Evolutionary conservation across 2,329 filamentous ascomycete genomes (phyloP).

Genomic region (Shiraia sp.): DNA sequence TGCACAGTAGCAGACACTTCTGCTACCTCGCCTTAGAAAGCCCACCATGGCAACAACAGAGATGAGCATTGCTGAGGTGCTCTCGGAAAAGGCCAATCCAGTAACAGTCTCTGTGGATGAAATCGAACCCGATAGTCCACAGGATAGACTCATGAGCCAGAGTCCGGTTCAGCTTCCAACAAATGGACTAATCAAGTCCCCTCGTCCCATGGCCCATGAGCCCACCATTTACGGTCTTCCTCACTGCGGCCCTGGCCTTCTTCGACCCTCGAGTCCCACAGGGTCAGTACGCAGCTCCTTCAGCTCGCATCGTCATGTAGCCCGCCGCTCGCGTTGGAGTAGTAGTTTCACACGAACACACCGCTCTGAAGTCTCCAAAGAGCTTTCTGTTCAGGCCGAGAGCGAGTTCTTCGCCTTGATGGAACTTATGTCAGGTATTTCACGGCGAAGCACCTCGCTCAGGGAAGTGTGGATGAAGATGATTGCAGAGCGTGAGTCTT

Average conservation of each 20-base stretch:
- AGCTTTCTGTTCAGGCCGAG: slow-evolving; percentile 11
- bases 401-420: slow-evolving; percentile 13
- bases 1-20: too few relatives aligned
- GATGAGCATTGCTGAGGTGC: neutral
- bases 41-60: neutral
- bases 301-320: slow-evolving; percentile 6
- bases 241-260: neutral
- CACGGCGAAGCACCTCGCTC: slow-evolving; percentile 8
- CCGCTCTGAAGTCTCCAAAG: slow-evolving; percentile 10
- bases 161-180: neutral
- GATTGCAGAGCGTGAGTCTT: slow-evolving; percentile 11
- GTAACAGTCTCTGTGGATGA: neutral
- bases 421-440: slow-evolving; percentile 11
- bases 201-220: neutral
- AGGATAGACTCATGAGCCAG: neutral
- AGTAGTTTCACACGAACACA: slow-evolving; percentile 4
- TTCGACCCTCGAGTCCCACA: slow-evolving; percentile 9
- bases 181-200: neutral
- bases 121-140: neutral
- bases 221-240: neutral
- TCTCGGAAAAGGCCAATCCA: neutral
- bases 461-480: slow-evolving; percentile 14
- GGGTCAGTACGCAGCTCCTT: slow-evolving; percentile 8
- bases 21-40: neutral
- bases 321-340: slow-evolving; percentile 1